phyloP scores from a whole-genome alignment of 192 early-diverging fungal genomes.

The Geranomyces variabilis region DNA sequence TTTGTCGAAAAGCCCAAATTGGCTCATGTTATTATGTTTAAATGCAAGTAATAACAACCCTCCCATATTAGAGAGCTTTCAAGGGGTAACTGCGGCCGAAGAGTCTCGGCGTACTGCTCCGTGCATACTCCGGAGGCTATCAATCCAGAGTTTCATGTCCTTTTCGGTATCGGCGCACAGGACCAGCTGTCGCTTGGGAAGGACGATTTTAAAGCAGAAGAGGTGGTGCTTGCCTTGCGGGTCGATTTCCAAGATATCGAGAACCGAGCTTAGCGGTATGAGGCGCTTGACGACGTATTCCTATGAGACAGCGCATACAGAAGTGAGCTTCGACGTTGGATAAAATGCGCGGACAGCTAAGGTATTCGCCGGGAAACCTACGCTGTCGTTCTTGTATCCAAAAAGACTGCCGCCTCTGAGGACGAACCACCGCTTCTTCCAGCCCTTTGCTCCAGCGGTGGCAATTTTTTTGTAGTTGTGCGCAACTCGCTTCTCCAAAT shows the following conservation, averaged over 20 bases:
- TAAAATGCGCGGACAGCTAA: conserved; percentile 25
- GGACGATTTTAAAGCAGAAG: conserved; percentile 52
- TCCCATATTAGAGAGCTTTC: no score
- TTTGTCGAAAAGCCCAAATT: no score
- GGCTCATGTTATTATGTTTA: no score
- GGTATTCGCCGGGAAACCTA: conserved; percentile 16
- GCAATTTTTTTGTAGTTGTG: conserved; percentile 40
- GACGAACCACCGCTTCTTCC: conserved; percentile 60
- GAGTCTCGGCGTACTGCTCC: conserved; percentile 10
- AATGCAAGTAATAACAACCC: no score
- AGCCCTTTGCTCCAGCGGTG: conserved; percentile 24
- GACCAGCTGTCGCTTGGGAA: conserved; percentile 47
- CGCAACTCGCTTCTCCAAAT: conserved; percentile 47
- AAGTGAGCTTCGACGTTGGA: conserved; percentile 19
- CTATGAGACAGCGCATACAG: no score
- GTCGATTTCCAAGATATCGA: conserved; percentile 55
- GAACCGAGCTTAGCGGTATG: conserved; percentile 41
- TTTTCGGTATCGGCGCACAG: conserved; percentile 31
- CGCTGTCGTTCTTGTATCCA: conserved; percentile 50
- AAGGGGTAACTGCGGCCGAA: not conserved
- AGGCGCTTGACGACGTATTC: conserved; percentile 57
- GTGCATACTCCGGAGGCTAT: conserved; percentile 32
- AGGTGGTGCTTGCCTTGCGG: conserved; percentile 36
- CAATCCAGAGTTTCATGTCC: conserved; percentile 44
- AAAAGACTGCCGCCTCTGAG: conserved; percentile 45